Evolutionary conservation across 805 yeast genomes (phyloP).

Genomic region (Nakazawaea sp.): DNA sequence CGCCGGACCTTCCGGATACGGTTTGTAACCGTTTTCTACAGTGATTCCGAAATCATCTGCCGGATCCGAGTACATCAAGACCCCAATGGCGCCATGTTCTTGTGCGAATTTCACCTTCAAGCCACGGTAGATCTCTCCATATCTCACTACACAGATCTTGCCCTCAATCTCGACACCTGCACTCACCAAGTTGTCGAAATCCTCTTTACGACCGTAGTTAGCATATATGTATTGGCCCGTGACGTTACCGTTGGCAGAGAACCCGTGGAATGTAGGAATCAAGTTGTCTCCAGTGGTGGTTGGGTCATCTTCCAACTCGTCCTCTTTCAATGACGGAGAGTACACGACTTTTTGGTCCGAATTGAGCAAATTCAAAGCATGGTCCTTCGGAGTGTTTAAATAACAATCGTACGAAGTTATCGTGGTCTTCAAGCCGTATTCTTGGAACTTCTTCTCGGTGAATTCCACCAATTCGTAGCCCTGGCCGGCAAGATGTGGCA

Average conservation of each 20-base stretch:
- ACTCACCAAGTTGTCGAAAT: constrained; percentile 34
- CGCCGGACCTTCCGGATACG: constrained; percentile 65
- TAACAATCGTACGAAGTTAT: constrained; percentile 55
- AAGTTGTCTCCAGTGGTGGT: constrained; percentile 35
- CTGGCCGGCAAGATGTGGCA: constrained; percentile 55
- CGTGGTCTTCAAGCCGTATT: constrained; percentile 48
- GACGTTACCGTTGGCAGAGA: constrained; percentile 61
- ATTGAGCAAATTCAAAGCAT: constrained; percentile 37
- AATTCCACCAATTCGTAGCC: constrained; percentile 44
- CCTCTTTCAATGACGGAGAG: constrained; percentile 49
- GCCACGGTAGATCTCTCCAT: constrained; percentile 60
- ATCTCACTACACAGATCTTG: constrained; percentile 50
- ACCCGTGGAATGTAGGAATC: constrained; percentile 62
- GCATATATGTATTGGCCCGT: constrained; percentile 52
- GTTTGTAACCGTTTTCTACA: constrained; percentile 39
- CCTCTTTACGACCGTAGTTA: constrained; percentile 51
- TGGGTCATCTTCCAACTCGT: constrained; percentile 34
- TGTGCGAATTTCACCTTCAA: constrained; percentile 62
- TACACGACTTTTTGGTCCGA: constrained; percentile 27
- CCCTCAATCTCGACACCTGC: constrained; percentile 40
- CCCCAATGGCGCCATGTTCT: constrained; percentile 56
- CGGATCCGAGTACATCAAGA: constrained; percentile 40
- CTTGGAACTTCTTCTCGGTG: constrained; percentile 50
- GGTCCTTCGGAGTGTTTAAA: constrained; percentile 55
- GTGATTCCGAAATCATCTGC: constrained; percentile 35